Percentiles rank a stretch among this genome's conserved stretches.
Evolutionary conservation across 371 early-diverging fungal species (phyloP).

Genomic region (Saksenaea oblongispora): DNA sequence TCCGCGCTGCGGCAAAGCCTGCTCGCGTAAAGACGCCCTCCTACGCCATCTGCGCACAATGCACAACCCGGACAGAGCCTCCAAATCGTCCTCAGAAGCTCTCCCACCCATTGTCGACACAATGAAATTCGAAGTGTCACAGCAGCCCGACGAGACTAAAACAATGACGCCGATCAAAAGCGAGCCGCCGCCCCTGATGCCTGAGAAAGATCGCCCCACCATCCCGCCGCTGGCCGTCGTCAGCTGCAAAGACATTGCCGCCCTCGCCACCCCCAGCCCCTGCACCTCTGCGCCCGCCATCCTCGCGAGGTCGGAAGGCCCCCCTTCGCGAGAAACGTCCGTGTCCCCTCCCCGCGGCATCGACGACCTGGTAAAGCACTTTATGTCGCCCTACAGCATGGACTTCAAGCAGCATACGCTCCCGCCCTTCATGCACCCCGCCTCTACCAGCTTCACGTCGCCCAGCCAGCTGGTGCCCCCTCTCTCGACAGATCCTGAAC

Average conservation of each 20-base stretch:
- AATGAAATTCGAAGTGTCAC: too few species aligned
- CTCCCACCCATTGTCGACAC: too few species aligned
- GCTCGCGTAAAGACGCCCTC: not conserved
- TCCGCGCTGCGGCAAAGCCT: not conserved
- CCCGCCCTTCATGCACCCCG: not conserved
- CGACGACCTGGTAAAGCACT: not conserved
- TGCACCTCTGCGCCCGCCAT: not conserved
- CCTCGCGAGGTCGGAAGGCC: not conserved
- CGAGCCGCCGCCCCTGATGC: not conserved
- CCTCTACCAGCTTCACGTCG: not conserved
- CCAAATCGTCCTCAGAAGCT: too few species aligned
- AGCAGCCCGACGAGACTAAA: too few species aligned
- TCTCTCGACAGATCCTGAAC: not conserved
- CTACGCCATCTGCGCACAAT: not conserved
- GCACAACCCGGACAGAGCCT: not conserved
- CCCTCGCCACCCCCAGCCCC: not conserved
- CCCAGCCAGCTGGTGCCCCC: not conserved
- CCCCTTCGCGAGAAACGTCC: not conserved
- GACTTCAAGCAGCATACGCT: not conserved
- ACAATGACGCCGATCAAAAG: too few species aligned
- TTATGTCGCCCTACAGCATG: not conserved
- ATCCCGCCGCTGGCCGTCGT: not conserved
- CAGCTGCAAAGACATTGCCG: not conserved
- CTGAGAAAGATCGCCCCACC: not conserved
- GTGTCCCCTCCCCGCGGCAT: not conserved